phyloP scores from a whole-genome alignment of 2,329 filamentous ascomycete genomes.

The Trichophyton schoenleinii region DNA sequence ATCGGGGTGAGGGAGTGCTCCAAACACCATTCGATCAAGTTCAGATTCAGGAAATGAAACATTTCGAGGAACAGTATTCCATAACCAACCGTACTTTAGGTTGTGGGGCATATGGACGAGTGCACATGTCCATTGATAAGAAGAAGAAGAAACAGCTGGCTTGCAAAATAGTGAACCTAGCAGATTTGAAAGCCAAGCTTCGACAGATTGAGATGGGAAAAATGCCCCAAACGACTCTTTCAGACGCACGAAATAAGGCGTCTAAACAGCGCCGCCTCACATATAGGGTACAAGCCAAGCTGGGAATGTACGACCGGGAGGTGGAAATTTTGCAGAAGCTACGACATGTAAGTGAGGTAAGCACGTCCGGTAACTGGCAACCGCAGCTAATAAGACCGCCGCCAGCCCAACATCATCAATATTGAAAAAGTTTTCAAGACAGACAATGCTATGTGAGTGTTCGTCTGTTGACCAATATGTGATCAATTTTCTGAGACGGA shows the following conservation, averaged over 20 bases:
- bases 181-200: constrained; percentile 16
- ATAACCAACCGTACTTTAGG: constrained; percentile 32
- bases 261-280: constrained; percentile 2
- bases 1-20: neutral
- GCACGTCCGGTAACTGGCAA: neutral
- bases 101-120: constrained; percentile 31
- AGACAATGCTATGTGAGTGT: constrained; percentile 37
- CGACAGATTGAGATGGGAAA: constrained; percentile 1
- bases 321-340: constrained; percentile 39
- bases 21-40: constrained; percentile 14
- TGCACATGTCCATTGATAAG: constrained; percentile 32
- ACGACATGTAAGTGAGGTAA: constrained; percentile 34
- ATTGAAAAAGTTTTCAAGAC: constrained; percentile 46
- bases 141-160: constrained; percentile 28
- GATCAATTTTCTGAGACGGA: constrained; percentile 10
- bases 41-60: constrained; percentile 26
- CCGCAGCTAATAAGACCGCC: neutral
- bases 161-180: constrained; percentile 35
- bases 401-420: constrained; percentile 46
- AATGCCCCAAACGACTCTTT: neutral
- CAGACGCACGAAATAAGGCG: too few species aligned
- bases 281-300: constrained; percentile 2
- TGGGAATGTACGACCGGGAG: constrained; percentile 23
- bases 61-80: constrained; percentile 23
- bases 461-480: neutral